These are phyloP conservation scores for Falciphora oryzae DNA, from an alignment of 2,329 filamentous ascomycete genomes.

Conservation along the genomic window DNA sequence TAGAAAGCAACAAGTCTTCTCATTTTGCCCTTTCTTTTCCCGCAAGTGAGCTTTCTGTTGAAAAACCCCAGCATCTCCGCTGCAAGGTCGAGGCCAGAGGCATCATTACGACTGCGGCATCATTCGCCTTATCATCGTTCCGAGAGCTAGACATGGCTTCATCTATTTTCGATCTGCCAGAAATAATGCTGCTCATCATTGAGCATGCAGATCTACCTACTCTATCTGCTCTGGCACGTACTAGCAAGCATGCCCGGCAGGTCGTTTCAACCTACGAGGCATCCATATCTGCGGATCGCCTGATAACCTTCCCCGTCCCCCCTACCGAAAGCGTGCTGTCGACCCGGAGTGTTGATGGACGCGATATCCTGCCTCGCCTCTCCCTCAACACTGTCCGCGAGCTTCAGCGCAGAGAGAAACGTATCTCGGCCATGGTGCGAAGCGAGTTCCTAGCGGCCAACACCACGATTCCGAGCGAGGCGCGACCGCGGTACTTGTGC, in stretches of 20 bases:
- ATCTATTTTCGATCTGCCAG: not conserved
- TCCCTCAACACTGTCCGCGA: slow-evolving; percentile 1
- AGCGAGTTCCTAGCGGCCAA: slow-evolving; percentile 2
- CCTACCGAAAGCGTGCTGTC: slow-evolving; percentile 3
- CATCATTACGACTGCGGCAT: not conserved
- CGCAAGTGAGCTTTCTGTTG: not conserved
- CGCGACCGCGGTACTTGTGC: slow-evolving; percentile 4
- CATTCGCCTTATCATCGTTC: not conserved
- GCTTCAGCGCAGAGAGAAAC: slow-evolving; percentile 5
- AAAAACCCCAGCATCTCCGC: not conserved
- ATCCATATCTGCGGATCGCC: slow-evolving; percentile 2
- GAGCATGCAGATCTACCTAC: slow-evolving; percentile 7
- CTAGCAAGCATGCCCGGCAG: not conserved
- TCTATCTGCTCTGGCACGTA: slow-evolving; percentile 7
- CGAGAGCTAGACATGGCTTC: not conserved
- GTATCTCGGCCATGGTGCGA: not conserved
- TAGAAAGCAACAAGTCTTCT: not conserved
- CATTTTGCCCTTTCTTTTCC: not conserved
- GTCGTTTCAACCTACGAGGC: slow-evolving; percentile 1
- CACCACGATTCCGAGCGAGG: not conserved
- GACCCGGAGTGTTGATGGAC: not conserved
- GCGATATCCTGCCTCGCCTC: not conserved
- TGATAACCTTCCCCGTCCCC: not conserved
- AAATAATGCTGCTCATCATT: slow-evolving; percentile 1
- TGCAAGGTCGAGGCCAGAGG: not conserved